Evolutionary conservation across 2,329 filamentous ascomycete species (phyloP).

Genomic region (Colletotrichum karsti): DNA sequence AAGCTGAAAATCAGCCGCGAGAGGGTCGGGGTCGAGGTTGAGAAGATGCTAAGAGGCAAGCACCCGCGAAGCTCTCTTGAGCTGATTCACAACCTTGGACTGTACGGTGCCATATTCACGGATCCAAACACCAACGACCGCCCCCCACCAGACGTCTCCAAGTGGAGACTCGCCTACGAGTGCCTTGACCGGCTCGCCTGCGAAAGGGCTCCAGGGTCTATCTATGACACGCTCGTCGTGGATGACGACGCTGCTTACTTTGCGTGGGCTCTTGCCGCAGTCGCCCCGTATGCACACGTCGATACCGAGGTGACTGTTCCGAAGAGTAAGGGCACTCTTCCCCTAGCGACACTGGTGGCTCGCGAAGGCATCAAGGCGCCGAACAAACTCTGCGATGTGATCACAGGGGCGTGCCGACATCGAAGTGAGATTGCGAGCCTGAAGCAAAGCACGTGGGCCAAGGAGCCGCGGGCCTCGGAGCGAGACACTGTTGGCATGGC

Average conservation of each 20-base stretch:
- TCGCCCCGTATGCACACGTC: conserved; percentile 76
- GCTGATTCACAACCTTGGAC: conserved; percentile 70
- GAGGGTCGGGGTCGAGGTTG: conserved; percentile 84
- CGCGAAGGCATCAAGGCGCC: conserved; percentile 82
- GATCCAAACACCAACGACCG: conserved; percentile 67
- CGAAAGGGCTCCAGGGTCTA: conserved; percentile 53
- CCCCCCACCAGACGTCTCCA: conserved; percentile 62
- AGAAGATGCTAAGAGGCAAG: conserved; percentile 85
- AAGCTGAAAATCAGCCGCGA: conserved; percentile 91
- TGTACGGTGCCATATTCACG: conserved; percentile 80
- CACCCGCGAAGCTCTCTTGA: conserved; percentile 69
- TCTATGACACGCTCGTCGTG: conserved; percentile 64
- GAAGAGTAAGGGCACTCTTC: conserved; percentile 53
- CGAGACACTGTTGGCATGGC: conserved; percentile 78
- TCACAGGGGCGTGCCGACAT: conserved; percentile 72
- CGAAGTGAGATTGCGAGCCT: conserved; percentile 68
- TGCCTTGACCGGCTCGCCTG: conserved; percentile 62
- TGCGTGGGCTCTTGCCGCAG: conserved; percentile 79
- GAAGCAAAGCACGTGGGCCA: conserved; percentile 62
- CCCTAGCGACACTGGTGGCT: conserved; percentile 67
- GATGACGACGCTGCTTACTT: conserved; percentile 73
- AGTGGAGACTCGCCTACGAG: conserved; percentile 72
- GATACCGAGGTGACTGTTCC: conserved; percentile 46
- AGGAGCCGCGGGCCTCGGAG: conserved; percentile 53
- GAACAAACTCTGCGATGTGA: conserved; percentile 76